Base-by-base conservation (phyloP, 1,284 basidiomycete genomes). In the Taiwanofungus camphoratus region DNA sequence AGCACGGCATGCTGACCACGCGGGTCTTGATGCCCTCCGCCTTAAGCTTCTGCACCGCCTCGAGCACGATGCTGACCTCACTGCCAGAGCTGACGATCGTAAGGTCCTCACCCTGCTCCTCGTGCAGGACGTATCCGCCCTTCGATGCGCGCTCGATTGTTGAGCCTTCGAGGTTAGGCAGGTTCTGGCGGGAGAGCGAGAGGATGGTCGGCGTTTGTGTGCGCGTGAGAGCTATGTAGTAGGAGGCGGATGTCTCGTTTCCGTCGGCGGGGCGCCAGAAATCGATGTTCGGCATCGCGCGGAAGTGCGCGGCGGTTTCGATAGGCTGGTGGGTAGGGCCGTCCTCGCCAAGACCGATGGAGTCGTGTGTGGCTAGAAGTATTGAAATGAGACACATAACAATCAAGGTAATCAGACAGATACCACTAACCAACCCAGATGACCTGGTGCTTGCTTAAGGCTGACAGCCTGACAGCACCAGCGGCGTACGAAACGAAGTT, bases 291-390 rank as follows among this genome's bases (percentile, higher is more conserved):
- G 93, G 94, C 48, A 82, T 80, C 19, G 93, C 87, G 55, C 93
- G 88, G 63, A 96, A 76, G 66, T 87, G 87, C 43, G 80, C 82
- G 49, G 79, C 88, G 30, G 88, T 91, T 72, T 96, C 93, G 48
- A 95, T 75, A 47, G 92, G 93, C 67, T 96, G 93, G 66, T 97
- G 93, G 39, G 94, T 97, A 41, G 94, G 93, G 36, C 94, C 94
- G 58, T 97, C 93, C 68, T 97, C 93, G 53, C 91, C 89, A 41
- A 92, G 84, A 68, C 89, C 90, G 55, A 92, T 92, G 37, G 87
- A 89, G 63, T 92, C 90, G 67, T 92, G 89, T 39, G 89, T 92
- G 31, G 86, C 87, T 77, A 63, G 40, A 45, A 56, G 22, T 48
- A 64, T 30, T 12, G 21, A 19, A 46, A 22, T 19, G 33, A 33